Conservation (phyloP, 192 early-diverging fungal species). For the Backusella psychrophila region DNA sequence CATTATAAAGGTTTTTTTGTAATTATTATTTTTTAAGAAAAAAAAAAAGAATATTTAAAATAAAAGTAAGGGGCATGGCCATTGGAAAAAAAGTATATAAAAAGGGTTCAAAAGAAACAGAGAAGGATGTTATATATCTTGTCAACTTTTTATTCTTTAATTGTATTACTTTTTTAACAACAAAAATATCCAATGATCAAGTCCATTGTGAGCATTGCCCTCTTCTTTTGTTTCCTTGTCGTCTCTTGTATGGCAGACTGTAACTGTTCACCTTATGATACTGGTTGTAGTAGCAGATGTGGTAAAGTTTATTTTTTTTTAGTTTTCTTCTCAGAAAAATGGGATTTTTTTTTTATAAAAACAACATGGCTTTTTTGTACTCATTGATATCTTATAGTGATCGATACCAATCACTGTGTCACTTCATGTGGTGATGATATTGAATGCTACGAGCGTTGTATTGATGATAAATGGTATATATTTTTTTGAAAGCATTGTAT, state of each 20-base stretch:
- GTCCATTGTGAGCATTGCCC: neutral
- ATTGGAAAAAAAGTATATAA: neutral
- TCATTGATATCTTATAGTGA: neutral
- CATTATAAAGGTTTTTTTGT: neutral
- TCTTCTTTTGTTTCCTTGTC: neutral
- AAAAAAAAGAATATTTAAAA: neutral
- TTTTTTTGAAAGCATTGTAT: neutral
- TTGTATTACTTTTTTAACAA: neutral
- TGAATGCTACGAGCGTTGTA: slow-evolving; percentile 1
- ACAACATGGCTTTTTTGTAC: too few relatives aligned
- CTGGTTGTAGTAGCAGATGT: neutral
- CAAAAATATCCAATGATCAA: neutral
- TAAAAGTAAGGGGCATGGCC: neutral
- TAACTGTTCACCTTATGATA: slow-evolving; percentile 5
- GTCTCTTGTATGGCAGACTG: neutral
- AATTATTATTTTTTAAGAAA: neutral
- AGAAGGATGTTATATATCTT: neutral
- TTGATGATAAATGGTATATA: slow-evolving; percentile 7
- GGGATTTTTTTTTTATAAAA: neutral
- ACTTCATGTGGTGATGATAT: slow-evolving; percentile 5
- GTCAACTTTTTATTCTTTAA: neutral
- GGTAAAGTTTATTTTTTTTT: neutral
- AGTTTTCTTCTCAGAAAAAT: neutral
- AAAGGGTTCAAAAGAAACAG: neutral
- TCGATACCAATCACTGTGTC: slow-evolving; percentile 12